These are phyloP conservation scores for Apostasia shenzhenica DNA, from an alignment of 106 monocot species.

Conservation along the genomic window DNA sequence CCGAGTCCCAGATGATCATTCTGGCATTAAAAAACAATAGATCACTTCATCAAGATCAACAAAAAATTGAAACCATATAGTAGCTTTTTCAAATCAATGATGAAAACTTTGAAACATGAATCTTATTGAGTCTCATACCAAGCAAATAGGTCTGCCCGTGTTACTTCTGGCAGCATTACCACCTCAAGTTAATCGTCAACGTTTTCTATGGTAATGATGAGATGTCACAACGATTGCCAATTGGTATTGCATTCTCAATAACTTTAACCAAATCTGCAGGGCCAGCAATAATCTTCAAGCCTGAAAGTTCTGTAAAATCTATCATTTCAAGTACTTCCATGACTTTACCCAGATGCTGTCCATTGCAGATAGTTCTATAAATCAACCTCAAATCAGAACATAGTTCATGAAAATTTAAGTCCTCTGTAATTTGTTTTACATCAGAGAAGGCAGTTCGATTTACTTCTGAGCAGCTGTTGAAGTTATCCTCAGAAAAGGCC, in stretches of 20 bases:
- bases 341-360: not conserved
- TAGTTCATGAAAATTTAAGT: slow-evolving; percentile 40
- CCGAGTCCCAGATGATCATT: too few relatives aligned
- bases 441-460: slow-evolving; percentile 32
- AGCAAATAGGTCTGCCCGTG: too few relatives aligned
- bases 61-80: too few relatives aligned
- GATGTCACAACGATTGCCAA: too few relatives aligned
- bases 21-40: too few relatives aligned
- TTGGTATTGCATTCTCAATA: slow-evolving; percentile 40
- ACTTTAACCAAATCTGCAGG: slow-evolving; percentile 51
- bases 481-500: slow-evolving; percentile 59
- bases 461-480: slow-evolving; percentile 21
- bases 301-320: slow-evolving; percentile 4
- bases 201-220: too few relatives aligned
- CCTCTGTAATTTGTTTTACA: slow-evolving; percentile 32
- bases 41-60: too few relatives aligned
- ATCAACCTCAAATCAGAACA: slow-evolving; percentile 23
- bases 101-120: too few relatives aligned
- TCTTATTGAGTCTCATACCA: too few relatives aligned
- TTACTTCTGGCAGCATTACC: too few relatives aligned
- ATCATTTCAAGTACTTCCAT: slow-evolving; percentile 6
- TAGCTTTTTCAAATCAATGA: too few relatives aligned
- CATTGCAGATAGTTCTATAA: slow-evolving; percentile 20
- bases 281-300: slow-evolving; percentile 10
- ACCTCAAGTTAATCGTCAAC: too few relatives aligned